Percentiles rank a stretch among this genome's conserved stretches.
phyloP scores from a whole-genome alignment of 2,329 filamentous ascomycete species.

The Paecilomyces dactylethromorphus region DNA sequence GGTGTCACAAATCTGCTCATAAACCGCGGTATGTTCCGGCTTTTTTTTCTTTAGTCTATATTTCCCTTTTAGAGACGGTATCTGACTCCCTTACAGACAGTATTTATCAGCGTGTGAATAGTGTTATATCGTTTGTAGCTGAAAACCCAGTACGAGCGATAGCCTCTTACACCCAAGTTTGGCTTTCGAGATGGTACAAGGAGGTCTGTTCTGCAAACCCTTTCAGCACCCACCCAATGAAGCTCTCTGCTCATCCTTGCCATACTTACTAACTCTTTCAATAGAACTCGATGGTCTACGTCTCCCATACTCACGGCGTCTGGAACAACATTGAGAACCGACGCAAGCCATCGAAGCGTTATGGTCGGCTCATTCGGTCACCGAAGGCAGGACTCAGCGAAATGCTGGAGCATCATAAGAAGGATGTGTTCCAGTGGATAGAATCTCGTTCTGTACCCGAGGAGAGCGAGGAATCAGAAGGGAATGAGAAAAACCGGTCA shows the following conservation, averaged over 20 bases:
- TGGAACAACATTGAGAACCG: conserved; percentile 61
- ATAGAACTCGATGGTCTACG: conserved; percentile 68
- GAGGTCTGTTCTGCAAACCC: conserved; percentile 36
- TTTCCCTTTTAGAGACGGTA: not conserved
- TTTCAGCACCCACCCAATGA: not conserved
- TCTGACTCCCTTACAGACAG: conserved; percentile 31
- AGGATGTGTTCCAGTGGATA: conserved; percentile 44
- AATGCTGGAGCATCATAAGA: conserved; percentile 50
- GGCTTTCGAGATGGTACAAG: conserved; percentile 74
- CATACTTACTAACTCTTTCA: not conserved
- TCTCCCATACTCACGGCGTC: conserved; percentile 66
- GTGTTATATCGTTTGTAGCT: conserved; percentile 74
- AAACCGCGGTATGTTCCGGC: conserved; percentile 56
- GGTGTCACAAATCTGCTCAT: conserved; percentile 76
- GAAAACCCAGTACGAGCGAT: conserved; percentile 69
- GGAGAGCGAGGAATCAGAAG: conserved; percentile 19
- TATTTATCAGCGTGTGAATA: conserved; percentile 61
- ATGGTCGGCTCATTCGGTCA: conserved; percentile 48
- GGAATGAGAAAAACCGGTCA: conserved; percentile 5
- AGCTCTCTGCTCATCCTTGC: not conserved
- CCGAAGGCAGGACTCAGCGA: conserved; percentile 43
- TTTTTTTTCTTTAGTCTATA: not conserved
- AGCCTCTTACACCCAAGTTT: conserved; percentile 66
- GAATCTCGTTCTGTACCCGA: conserved; percentile 25
- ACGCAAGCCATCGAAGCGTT: conserved; percentile 51